Evolutionary conservation across 208 protist genomes (phyloP).

Genomic region (Trypanosoma melophagium): DNA sequence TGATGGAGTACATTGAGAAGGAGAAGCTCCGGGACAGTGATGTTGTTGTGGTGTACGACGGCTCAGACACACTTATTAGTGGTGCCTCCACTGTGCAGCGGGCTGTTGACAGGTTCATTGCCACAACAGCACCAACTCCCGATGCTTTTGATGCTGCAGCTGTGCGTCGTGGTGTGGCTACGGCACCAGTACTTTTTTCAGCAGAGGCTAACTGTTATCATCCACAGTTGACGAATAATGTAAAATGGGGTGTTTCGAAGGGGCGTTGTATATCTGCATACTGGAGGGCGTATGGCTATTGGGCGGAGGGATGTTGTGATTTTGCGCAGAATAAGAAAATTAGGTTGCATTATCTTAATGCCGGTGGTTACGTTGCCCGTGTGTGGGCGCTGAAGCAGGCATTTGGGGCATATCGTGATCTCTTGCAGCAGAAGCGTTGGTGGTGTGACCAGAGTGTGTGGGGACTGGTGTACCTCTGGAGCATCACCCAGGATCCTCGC

Average conservation of each 20-base stretch:
- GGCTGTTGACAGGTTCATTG: conserved; percentile 8
- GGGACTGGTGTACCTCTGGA: conserved; percentile 16
- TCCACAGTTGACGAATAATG: conserved; percentile 7
- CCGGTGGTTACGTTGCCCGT: conserved; percentile 22
- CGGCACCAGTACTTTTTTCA: conserved; percentile 18
- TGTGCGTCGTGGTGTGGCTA: background rate
- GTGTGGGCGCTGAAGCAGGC: conserved; percentile 24
- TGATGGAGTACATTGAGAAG: conserved; percentile 19
- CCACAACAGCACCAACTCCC: conserved; percentile 5
- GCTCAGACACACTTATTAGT: conserved; percentile 22
- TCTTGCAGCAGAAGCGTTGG: background rate
- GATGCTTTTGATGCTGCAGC: conserved; percentile 3
- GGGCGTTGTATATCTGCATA: background rate
- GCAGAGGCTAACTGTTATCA: conserved; percentile 21
- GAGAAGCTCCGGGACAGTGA: conserved; percentile 17
- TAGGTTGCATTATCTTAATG: conserved; percentile 21
- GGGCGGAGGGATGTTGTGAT: background rate
- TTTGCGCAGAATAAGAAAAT: background rate
- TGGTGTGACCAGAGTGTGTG: conserved; percentile 27
- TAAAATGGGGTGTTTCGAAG: background rate
- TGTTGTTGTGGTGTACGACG: conserved; percentile 22
- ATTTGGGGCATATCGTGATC: conserved; percentile 1
- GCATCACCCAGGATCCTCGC: background rate
- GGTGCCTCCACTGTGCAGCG: background rate
- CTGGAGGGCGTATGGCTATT: background rate